Conservation (phyloP, 1,284 basidiomycete species). For the Porogramme epimiltina region DNA sequence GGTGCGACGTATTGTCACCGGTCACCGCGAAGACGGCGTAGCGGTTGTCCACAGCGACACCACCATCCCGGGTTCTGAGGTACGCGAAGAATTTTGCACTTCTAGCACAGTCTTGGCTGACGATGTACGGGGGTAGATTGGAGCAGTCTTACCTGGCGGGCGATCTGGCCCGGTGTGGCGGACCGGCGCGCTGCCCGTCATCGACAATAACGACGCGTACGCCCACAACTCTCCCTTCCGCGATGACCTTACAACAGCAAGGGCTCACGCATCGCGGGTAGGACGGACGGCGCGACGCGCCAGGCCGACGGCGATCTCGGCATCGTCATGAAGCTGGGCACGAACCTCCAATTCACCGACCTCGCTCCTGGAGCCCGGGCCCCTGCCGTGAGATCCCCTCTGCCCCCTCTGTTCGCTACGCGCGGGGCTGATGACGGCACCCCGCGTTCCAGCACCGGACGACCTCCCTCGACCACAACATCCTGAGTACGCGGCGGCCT, state of each 20-base stretch:
- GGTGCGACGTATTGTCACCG: constrained; percentile 52
- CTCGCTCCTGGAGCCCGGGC: constrained; percentile 54
- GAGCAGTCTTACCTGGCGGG: constrained; percentile 20
- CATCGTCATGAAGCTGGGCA: constrained; percentile 48
- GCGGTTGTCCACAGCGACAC: constrained; percentile 26
- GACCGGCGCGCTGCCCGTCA: constrained; percentile 52
- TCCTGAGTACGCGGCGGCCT: constrained; percentile 44
- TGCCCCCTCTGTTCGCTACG: not conserved
- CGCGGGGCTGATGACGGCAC: not conserved
- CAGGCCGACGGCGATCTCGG: constrained; percentile 41
- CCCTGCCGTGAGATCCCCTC: constrained; percentile 44
- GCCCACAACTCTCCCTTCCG: constrained; percentile 1
- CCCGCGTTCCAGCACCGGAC: constrained; percentile 39
- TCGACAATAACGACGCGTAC: constrained; percentile 54
- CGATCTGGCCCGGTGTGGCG: constrained; percentile 46
- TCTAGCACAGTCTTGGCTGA: no score
- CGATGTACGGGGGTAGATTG: constrained; percentile 3
- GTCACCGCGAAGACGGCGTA: constrained; percentile 35
- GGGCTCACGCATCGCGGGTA: constrained; percentile 22
- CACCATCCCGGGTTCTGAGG: constrained; percentile 11
- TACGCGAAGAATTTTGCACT: no score
- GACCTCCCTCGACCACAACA: constrained; percentile 61
- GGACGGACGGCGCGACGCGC: constrained; percentile 53
- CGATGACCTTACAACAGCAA: not conserved
- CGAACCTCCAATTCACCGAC: constrained; percentile 55